phyloP scores from a whole-genome alignment of 2,329 filamentous ascomycete species.

The Stagonosporopsis cucurbitacearum region DNA sequence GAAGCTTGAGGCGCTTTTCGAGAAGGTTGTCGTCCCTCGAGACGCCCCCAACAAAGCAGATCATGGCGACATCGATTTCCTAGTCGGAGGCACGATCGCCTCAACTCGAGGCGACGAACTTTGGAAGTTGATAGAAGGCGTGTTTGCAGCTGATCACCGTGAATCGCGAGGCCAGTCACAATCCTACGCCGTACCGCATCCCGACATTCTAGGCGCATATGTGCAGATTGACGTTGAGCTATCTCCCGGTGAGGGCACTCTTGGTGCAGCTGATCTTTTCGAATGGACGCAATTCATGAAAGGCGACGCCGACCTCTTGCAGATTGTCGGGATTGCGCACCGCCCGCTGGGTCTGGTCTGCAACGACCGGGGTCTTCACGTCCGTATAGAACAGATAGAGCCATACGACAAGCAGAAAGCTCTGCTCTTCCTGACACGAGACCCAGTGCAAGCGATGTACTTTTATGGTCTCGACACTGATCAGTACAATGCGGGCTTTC shows the following conservation, averaged over 20 bases:
- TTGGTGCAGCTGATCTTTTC: conserved; percentile 46
- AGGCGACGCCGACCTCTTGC: conserved; percentile 75
- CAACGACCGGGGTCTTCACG: conserved; percentile 67
- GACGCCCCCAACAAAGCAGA: conserved; percentile 73
- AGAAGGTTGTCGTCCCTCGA: conserved; percentile 64
- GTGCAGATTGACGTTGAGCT: conserved; percentile 75
- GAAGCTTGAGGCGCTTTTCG: conserved; percentile 60
- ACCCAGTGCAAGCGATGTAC: conserved; percentile 62
- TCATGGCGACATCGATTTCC: conserved; percentile 76
- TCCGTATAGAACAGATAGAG: conserved; percentile 75
- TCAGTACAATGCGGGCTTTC: conserved; percentile 64
- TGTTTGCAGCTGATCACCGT: conserved; percentile 55
- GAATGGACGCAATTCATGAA: conserved; percentile 72
- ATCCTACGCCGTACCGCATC: conserved; percentile 60
- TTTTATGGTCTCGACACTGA: conserved; percentile 67
- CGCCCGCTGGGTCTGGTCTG: conserved; percentile 70
- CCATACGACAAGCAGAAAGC: conserved; percentile 61
- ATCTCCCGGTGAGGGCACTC: conserved; percentile 48
- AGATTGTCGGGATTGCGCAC: conserved; percentile 68
- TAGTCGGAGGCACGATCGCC: conserved; percentile 53
- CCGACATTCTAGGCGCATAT: conserved; percentile 42
- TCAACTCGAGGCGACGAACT: conserved; percentile 23
- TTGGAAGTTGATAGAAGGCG: conserved; percentile 44
- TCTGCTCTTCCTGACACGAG: conserved; percentile 65
- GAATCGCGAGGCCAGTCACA: conserved; percentile 34